Conservation (phyloP, 129 eudicot species). For the Smallanthus sonchifolius region DNA sequence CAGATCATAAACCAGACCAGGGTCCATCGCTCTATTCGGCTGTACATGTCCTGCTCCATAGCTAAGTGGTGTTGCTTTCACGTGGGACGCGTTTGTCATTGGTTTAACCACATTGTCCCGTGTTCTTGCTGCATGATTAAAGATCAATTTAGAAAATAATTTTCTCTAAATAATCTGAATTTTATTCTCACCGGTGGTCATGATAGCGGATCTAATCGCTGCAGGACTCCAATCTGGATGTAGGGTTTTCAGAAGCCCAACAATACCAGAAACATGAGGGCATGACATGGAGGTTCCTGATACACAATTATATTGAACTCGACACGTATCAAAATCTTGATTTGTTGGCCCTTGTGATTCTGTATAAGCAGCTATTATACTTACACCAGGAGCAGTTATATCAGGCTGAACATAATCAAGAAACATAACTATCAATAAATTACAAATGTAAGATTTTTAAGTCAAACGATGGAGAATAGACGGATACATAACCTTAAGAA, state of each 20-base stretch:
- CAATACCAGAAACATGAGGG: constrained; percentile 91
- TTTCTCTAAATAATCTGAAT: background rate
- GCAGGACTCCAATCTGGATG: constrained; percentile 95
- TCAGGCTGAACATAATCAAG: constrained; percentile 50
- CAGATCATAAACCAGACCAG: constrained; percentile 66
- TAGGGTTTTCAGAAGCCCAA: constrained; percentile 75
- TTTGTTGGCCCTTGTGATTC: constrained; percentile 79
- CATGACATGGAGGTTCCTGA: constrained; percentile 98
- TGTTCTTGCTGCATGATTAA: constrained; percentile 41
- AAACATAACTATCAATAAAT: constrained; percentile 7
- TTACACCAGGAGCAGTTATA: constrained; percentile 91
- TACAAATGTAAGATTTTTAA: background rate
- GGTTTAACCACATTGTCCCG: constrained; percentile 50
- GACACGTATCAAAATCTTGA: constrained; percentile 59
- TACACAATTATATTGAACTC: constrained; percentile 52
- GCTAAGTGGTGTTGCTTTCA: constrained; percentile 55
- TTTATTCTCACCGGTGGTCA: background rate
- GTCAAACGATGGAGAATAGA: background rate
- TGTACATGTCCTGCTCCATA: constrained; percentile 68
- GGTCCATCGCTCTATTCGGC: constrained; percentile 75
- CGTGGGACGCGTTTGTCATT: constrained; percentile 41
- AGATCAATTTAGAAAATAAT: background rate
- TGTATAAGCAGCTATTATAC: constrained; percentile 78
- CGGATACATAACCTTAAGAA: constrained; percentile 50
- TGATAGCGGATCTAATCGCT: constrained; percentile 60